Evolutionary conservation across 1,139 yeast genomes (phyloP).

Genomic region (Dujonia santamariae): DNA sequence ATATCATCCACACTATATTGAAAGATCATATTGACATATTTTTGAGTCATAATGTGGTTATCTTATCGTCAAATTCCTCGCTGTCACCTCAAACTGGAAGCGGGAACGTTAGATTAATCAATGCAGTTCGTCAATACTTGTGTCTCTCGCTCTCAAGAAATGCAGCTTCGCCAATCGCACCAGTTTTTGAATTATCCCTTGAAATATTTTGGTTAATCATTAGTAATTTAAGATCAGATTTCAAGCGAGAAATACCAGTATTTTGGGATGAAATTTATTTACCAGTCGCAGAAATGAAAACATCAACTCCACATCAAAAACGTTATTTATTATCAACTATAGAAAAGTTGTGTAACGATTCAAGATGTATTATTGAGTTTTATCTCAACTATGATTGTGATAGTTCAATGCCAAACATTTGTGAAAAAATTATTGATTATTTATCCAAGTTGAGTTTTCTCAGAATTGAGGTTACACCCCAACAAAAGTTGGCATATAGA

Average conservation of each 20-base stretch:
- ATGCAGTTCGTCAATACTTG: slow-evolving; percentile 80
- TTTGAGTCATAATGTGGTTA: slow-evolving; percentile 58
- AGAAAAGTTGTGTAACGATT: slow-evolving; percentile 80
- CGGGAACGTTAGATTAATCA: slow-evolving; percentile 58
- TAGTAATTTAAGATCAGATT: slow-evolving; percentile 78
- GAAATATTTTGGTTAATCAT: slow-evolving; percentile 92
- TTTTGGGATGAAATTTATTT: slow-evolving; percentile 90
- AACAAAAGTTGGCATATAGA: slow-evolving; percentile 63
- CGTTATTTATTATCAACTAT: slow-evolving; percentile 77
- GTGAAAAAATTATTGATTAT: slow-evolving; percentile 78
- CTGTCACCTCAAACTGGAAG: slow-evolving; percentile 29
- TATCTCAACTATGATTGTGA: slow-evolving; percentile 96
- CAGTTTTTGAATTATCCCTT: slow-evolving; percentile 86
- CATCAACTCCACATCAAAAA: slow-evolving; percentile 91
- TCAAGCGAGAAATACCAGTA: slow-evolving; percentile 90
- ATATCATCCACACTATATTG: slow-evolving; percentile 80
- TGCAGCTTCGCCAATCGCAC: slow-evolving; percentile 88
- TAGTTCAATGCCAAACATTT: slow-evolving; percentile 74
- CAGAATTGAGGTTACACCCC: slow-evolving; percentile 67
- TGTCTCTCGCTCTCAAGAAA: slow-evolving; percentile 84
- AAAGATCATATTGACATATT: slow-evolving; percentile 85
- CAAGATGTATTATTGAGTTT: slow-evolving; percentile 86
- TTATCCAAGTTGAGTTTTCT: slow-evolving; percentile 71
- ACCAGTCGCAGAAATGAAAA: slow-evolving; percentile 88
- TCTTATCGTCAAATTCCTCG: slow-evolving; percentile 53